A percentile compares a stretch with the other conserved stretches of the same genome.
Conservation (phyloP, 2,329 filamentous ascomycete species). For the Cytospora paraplurivora region DNA sequence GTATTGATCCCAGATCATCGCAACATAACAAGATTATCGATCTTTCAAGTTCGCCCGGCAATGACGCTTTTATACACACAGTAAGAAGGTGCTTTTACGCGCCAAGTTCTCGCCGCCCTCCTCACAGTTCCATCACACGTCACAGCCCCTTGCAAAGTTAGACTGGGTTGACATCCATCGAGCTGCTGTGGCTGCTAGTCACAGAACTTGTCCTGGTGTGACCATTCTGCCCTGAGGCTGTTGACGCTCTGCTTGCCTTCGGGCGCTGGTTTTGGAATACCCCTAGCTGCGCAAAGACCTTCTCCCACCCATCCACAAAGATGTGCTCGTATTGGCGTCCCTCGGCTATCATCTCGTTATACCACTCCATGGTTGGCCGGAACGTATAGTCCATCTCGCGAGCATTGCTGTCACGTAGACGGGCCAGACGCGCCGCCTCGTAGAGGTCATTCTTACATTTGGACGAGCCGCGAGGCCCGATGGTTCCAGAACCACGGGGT, state of each 20-base stretch:
- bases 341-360: slow-evolving; percentile 48
- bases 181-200: slow-evolving; percentile 12
- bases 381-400: slow-evolving; percentile 45
- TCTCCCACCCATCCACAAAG: slow-evolving; percentile 46
- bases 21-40: neutral
- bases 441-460: slow-evolving; percentile 50
- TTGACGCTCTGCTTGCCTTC: neutral
- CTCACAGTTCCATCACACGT: neutral
- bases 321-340: slow-evolving; percentile 55
- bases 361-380: slow-evolving; percentile 55
- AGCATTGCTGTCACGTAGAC: slow-evolving; percentile 30
- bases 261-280: neutral
- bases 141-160: neutral
- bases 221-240: neutral
- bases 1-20: neutral
- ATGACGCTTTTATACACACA: neutral
- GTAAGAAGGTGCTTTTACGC: neutral
- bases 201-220: neutral
- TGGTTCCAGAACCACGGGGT: slow-evolving; percentile 37
- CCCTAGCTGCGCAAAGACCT: slow-evolving; percentile 38
- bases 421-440: slow-evolving; percentile 38
- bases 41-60: neutral
- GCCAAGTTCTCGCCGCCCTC: neutral
- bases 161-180: slow-evolving; percentile 9
- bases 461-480: slow-evolving; percentile 27